Conservation (phyloP, 1,284 basidiomycete species). For the Ustilago tritici region DNA sequence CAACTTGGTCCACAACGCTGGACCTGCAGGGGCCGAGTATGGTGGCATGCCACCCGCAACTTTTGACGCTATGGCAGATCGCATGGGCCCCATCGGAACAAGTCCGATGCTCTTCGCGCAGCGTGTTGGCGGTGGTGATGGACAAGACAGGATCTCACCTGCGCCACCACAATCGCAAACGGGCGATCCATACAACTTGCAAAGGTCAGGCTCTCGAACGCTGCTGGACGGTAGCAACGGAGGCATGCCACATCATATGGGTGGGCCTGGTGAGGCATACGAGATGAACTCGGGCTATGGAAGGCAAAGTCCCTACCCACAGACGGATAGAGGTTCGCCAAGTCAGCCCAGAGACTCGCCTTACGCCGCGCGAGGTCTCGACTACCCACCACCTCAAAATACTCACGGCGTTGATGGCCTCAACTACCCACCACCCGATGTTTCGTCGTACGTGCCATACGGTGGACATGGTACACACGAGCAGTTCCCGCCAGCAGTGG, state of each 20-base stretch:
- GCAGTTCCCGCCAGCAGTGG: constrained; percentile 13
- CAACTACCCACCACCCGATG: constrained; percentile 45
- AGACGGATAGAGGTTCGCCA: background rate
- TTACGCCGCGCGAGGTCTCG: constrained; percentile 31
- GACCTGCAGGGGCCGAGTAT: constrained; percentile 42
- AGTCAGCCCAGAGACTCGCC: constrained; percentile 23
- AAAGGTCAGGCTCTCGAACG: constrained; percentile 19
- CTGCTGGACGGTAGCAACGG: constrained; percentile 40
- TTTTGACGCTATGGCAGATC: constrained; percentile 39
- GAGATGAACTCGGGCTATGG: constrained; percentile 24
- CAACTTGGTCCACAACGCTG: constrained; percentile 55
- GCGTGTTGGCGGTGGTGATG: constrained; percentile 24
- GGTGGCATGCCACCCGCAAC: constrained; percentile 30
- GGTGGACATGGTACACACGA: constrained; percentile 15
- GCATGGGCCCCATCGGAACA: constrained; percentile 61
- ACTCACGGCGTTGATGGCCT: constrained; percentile 43
- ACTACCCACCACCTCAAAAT: constrained; percentile 49
- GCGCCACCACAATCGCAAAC: constrained; percentile 10
- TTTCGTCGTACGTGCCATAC: constrained; percentile 44
- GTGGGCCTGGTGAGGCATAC: constrained; percentile 6
- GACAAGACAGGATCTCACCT: constrained; percentile 18
- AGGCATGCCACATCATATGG: constrained; percentile 23
- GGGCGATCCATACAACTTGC: constrained; percentile 18
- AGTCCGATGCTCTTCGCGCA: constrained; percentile 57
- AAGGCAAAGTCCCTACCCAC: constrained; percentile 24